Percentiles rank a stretch among this genome's conserved stretches.
phyloP scores from a whole-genome alignment of 192 early-diverging fungal species.

The Entrophospora sp. region DNA sequence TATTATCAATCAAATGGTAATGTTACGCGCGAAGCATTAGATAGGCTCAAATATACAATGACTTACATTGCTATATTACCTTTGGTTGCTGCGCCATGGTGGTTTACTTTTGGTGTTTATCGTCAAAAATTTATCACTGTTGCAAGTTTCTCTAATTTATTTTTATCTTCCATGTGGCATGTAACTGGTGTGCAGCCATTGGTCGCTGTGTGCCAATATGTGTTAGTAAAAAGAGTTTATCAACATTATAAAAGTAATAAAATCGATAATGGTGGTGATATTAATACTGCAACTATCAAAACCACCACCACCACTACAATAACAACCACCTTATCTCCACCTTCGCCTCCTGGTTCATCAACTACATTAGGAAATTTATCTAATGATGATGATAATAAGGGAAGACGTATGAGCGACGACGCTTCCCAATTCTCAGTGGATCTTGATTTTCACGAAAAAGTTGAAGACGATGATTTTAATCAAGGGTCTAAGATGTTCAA shows the following conservation, averaged over 20 bases:
- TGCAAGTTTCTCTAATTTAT: not conserved
- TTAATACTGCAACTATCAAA: too few species aligned
- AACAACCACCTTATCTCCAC: too few species aligned
- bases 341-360: too few species aligned
- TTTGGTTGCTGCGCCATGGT: not conserved
- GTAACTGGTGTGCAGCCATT: not conserved
- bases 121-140: not conserved
- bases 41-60: slow-evolving; percentile 20
- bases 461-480: too few species aligned
- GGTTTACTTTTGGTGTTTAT: not conserved
- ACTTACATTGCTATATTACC: slow-evolving; percentile 1
- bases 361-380: too few species aligned
- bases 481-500: too few species aligned
- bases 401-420: too few species aligned
- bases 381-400: too few species aligned
- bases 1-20: not conserved
- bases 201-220: slow-evolving; percentile 10
- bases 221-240: slow-evolving; percentile 13
- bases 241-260: slow-evolving; percentile 4
- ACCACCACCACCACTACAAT: too few species aligned
- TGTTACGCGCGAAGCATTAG: slow-evolving; percentile 7
- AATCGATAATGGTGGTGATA: too few species aligned
- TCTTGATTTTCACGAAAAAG: too few species aligned
- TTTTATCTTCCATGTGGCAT: slow-evolving; percentile 12
- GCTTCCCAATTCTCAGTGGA: too few species aligned